Base-by-base conservation (phyloP, 2,329 filamentous ascomycete genomes). In the Cadophora sp. region DNA sequence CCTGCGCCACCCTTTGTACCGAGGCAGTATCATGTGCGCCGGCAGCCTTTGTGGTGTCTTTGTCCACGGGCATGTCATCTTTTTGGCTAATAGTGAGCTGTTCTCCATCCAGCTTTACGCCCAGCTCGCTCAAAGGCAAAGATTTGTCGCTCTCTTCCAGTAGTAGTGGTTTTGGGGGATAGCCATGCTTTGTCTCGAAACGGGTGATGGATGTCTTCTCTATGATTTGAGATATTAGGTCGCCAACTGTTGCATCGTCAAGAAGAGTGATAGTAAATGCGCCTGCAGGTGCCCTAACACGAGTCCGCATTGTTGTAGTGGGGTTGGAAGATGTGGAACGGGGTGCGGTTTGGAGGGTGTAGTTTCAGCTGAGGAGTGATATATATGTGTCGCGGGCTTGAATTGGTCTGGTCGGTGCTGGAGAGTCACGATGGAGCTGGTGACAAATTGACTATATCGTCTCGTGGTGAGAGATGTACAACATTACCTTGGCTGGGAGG, bases 151-250 rank as follows among this genome's bases (percentile, higher is more conserved):
- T 77, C 66, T 86, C 82, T 36, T 86, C 83, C 11, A 90, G 81
- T 43, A 88, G 83, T 18, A 98, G 84, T 0, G 87, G 82, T 75
- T 90, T 88, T 27, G 92, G 89, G 0, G 95, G 95, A 74, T 91
- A 97, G 43, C 93, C 93, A 79, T 91, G 93, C 82, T 96, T 97
- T 69, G 97, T 82, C 51, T 91, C 87, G 75, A 95, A 94, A 16
- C 83, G 82, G 7, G 83, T 74, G 18, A 95, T 83, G 4, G 86
- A 86, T 1, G 91, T 92, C 74, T 87, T 86, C 59, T 85, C 80
- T 61, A 83, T 83, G 73, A 94, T 88, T 59, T 86, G 82, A 4
- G 83, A 76, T 56, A 89, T 81, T 0, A 94, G 82, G 62, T 89
- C 83, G 58, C 80, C 81, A 55, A 93, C 84, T 3, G 87, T 91